Evolutionary conservation across 2,329 filamentous ascomycete genomes (phyloP).

Genomic region (Akanthomyces dipterigenus): DNA sequence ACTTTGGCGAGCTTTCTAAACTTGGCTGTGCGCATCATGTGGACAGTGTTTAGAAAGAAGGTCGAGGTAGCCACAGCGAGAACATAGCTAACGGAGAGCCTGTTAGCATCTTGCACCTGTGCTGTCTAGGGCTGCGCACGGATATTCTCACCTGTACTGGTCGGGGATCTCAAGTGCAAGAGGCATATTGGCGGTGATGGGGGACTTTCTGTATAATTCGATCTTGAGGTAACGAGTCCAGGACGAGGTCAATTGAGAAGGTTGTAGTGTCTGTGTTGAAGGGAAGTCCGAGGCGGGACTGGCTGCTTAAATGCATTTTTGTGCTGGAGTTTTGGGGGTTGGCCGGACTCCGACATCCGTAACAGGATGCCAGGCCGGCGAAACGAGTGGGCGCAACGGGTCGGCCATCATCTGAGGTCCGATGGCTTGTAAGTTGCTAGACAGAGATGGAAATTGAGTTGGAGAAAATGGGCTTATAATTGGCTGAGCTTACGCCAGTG

Average conservation of each 20-base stretch:
- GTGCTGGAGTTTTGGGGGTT: no score
- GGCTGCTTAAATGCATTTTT: neutral
- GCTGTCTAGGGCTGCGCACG: neutral
- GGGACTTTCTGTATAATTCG: neutral
- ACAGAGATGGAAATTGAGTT: neutral
- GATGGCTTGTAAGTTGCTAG: neutral
- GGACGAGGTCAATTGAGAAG: neutral
- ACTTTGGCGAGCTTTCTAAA: slow-evolving; percentile 48
- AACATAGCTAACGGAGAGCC: slow-evolving; percentile 47
- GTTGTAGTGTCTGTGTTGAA: neutral
- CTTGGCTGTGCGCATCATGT: slow-evolving; percentile 38
- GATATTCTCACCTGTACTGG: slow-evolving; percentile 42
- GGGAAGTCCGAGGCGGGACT: neutral
- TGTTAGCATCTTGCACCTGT: neutral
- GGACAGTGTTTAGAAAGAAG: slow-evolving; percentile 51
- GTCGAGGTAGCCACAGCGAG: slow-evolving; percentile 50
- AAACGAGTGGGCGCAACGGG: neutral
- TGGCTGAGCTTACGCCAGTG: neutral
- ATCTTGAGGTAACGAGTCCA: neutral
- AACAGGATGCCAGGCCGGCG: neutral
- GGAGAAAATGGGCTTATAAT: neutral
- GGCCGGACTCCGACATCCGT: neutral
- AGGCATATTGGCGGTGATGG: slow-evolving; percentile 31
- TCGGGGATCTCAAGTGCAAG: slow-evolving; percentile 37
- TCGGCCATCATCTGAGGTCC: slow-evolving; percentile 1